phyloP scores from a whole-genome alignment of 345 rosid species.

The Pistacia integerrima region DNA sequence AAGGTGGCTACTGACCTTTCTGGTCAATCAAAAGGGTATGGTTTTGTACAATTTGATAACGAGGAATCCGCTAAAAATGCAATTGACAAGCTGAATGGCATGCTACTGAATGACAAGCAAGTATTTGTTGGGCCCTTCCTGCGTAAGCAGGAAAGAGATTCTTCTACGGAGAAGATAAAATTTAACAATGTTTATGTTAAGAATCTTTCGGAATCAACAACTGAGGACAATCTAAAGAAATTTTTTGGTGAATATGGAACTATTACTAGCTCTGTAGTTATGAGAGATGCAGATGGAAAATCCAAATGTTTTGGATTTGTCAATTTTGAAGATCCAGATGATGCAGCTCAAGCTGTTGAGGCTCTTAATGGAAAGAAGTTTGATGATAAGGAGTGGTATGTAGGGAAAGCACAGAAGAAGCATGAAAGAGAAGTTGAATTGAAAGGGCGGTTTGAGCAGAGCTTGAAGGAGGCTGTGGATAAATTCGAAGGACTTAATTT shows the following conservation, averaged over 20 bases:
- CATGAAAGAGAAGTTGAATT: constrained; percentile 49
- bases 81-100: constrained; percentile 71
- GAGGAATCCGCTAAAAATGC: constrained; percentile 72
- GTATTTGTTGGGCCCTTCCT: constrained; percentile 84
- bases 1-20: constrained; percentile 71
- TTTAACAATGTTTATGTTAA: constrained; percentile 79
- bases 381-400: constrained; percentile 54
- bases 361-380: constrained; percentile 46
- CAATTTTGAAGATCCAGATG: constrained; percentile 48
- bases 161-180: constrained; percentile 48
- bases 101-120: constrained; percentile 70
- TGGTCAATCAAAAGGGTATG: constrained; percentile 83
- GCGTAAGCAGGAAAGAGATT: constrained; percentile 72
- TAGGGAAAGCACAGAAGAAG: constrained; percentile 55
- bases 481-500: constrained; percentile 47
- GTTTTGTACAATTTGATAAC: constrained; percentile 78
- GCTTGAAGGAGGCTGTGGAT: constrained; percentile 50
- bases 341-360: constrained; percentile 51
- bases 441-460: constrained; percentile 45
- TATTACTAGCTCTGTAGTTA: constrained; percentile 69
- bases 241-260: constrained; percentile 67
- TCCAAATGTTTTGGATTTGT: constrained; percentile 52
- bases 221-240: constrained; percentile 62
- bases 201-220: constrained; percentile 60
- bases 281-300: constrained; percentile 63